phyloP scores from a whole-genome alignment of 2,329 filamentous ascomycete genomes.

The Colletotrichum sansevieriae region DNA sequence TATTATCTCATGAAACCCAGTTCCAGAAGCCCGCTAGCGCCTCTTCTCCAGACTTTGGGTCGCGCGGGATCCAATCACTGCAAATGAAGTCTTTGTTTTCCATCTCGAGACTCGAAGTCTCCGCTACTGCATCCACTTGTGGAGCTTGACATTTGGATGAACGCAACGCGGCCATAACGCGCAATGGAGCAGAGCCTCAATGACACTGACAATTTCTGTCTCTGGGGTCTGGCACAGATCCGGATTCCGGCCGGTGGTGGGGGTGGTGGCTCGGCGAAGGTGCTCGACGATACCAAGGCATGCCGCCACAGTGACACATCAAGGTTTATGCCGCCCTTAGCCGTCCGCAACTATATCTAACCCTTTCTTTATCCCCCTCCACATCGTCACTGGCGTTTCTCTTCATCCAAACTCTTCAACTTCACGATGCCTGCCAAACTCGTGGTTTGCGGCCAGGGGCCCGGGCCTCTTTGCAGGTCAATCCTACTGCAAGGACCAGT shows the following conservation, averaged over 20 bases:
- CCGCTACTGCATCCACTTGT: slow-evolving; percentile 13
- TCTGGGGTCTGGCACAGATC: slow-evolving; percentile 24
- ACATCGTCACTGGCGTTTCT: not conserved
- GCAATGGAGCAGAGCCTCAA: slow-evolving; percentile 27
- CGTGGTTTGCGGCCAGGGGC: slow-evolving; percentile 12
- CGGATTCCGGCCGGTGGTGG: slow-evolving; percentile 17
- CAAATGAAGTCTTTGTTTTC: not conserved
- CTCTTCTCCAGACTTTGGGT: slow-evolving; percentile 11
- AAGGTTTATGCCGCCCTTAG: slow-evolving; percentile 38
- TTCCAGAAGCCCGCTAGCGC: slow-evolving; percentile 16
- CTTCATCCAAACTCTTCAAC: not conserved
- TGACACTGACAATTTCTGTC: not conserved
- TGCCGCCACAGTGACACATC: slow-evolving; percentile 21
- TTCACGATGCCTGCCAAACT: slow-evolving; percentile 30
- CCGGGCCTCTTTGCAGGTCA: slow-evolving; percentile 28
- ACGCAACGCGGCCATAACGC: slow-evolving; percentile 27
- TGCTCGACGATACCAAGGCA: slow-evolving; percentile 27
- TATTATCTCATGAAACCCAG: slow-evolving; percentile 37
- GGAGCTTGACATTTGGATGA: slow-evolving; percentile 11
- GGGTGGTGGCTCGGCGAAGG: slow-evolving; percentile 10
- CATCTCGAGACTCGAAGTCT: slow-evolving; percentile 5
- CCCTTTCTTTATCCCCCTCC: slow-evolving; percentile 1
- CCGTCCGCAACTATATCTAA: slow-evolving; percentile 36
- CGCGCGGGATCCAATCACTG: slow-evolving; percentile 22
- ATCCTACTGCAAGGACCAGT: slow-evolving; percentile 18